Conservation (phyloP, 768 basidiomycete species). For the Dacryopinax spathularia region DNA sequence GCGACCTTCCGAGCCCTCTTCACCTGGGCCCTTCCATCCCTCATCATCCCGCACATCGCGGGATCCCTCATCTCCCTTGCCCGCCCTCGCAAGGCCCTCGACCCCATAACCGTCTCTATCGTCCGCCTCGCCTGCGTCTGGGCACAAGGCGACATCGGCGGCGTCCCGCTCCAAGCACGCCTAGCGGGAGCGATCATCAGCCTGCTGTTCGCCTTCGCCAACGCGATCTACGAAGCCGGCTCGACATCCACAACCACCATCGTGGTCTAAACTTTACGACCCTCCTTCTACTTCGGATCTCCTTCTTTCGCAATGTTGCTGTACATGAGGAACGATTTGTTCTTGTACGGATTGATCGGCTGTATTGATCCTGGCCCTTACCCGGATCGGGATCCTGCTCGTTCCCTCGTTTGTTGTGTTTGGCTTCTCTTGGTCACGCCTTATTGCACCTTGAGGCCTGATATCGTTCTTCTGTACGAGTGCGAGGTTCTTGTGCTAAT, state of each 20-base stretch:
- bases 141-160: not conserved
- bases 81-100: not conserved
- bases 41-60: not conserved
- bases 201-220: not conserved
- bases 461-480: not conserved
- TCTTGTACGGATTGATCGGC: not conserved
- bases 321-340: conserved; percentile 1
- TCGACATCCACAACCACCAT: not conserved
- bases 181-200: not conserved
- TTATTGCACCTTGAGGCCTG: not conserved
- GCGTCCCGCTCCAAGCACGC: not conserved
- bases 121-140: not conserved
- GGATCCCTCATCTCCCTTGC: not conserved
- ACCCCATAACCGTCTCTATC: not conserved
- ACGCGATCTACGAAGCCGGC: not conserved
- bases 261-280: not conserved
- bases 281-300: not conserved
- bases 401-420: not conserved
- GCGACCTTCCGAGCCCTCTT: not conserved
- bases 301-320: not conserved
- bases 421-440: not conserved
- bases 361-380: too few species aligned
- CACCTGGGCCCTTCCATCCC: not conserved
- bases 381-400: too few species aligned
- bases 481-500: not conserved